These are phyloP conservation scores for Podaxis sp. DNA, from an alignment of 768 basidiomycete genomes.

Conservation along the genomic window DNA sequence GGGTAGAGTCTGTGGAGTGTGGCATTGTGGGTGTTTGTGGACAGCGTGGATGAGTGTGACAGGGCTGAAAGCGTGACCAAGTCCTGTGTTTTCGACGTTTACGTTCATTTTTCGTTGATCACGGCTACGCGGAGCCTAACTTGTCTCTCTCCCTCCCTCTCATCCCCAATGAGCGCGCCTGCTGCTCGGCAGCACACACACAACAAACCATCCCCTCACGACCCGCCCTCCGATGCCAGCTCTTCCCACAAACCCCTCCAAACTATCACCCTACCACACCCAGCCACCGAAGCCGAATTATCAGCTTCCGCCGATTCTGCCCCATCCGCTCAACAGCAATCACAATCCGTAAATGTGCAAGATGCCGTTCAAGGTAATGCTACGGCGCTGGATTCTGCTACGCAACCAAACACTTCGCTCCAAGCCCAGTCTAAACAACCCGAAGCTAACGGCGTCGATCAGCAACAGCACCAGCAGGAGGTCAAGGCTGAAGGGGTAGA, in stretches of 20 bases:
- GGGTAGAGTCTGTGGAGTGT: background rate
- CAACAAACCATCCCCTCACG: background rate
- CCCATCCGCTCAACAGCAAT: slow-evolving; percentile 10
- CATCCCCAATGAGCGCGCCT: slow-evolving; percentile 15
- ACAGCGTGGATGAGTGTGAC: slow-evolving; percentile 5
- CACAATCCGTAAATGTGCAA: slow-evolving; percentile 5
- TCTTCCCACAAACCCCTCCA: slow-evolving; percentile 22
- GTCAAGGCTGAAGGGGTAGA: slow-evolving; percentile 35
- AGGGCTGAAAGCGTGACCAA: slow-evolving; percentile 2
- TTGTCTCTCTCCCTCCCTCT: background rate
- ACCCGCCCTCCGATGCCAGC: background rate
- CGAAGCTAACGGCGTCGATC: background rate
- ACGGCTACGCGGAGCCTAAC: slow-evolving; percentile 20
- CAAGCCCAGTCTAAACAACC: background rate
- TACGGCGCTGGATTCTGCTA: background rate
- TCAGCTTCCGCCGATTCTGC: slow-evolving; percentile 23
- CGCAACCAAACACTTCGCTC: background rate
- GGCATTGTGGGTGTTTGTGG: slow-evolving; percentile 8
- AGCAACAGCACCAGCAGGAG: slow-evolving; percentile 21
- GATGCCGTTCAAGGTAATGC: slow-evolving; percentile 2
- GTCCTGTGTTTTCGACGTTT: slow-evolving; percentile 14
- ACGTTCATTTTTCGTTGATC: slow-evolving; percentile 32
- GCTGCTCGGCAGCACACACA: slow-evolving; percentile 15
- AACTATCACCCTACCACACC: slow-evolving; percentile 26
- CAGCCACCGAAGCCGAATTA: slow-evolving; percentile 26